Conservation (phyloP, 2,329 filamentous ascomycete species). For the Orbilia oligospora region DNA sequence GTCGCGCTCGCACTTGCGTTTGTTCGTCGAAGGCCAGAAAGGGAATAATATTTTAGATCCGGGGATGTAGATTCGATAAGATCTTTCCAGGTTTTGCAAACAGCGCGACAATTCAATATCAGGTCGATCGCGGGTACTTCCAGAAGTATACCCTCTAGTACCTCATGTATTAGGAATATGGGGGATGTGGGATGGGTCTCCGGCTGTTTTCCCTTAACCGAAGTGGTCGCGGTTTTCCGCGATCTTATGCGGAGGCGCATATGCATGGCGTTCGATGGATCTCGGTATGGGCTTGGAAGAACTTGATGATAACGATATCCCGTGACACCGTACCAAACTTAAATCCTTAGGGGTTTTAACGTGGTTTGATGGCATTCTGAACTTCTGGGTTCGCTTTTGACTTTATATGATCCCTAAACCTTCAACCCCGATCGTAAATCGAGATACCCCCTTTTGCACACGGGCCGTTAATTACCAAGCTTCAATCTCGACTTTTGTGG, state of each 20-base stretch:
- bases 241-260: neutral
- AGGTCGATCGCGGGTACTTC: conserved; percentile 35
- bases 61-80: conserved; percentile 29
- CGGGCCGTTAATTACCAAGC: neutral
- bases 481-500: conserved; percentile 2
- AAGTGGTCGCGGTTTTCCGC: neutral
- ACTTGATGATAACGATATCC: neutral
- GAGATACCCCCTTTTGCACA: neutral
- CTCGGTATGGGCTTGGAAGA: neutral
- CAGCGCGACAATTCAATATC: conserved; percentile 23
- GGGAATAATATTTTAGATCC: conserved; percentile 29
- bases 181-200: neutral
- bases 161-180: conserved; percentile 33
- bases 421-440: neutral
- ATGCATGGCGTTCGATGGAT: neutral
- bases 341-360: neutral
- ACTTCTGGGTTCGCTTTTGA: neutral
- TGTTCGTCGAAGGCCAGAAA: conserved; percentile 8
- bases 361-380: neutral
- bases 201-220: conserved; percentile 3
- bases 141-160: conserved; percentile 26
- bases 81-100: conserved; percentile 35
- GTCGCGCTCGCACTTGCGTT: neutral
- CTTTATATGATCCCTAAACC: conserved; percentile 2
- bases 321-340: neutral